Percentiles rank a stretch among this genome's conserved stretches.
These are phyloP conservation scores for Lachnellula cervina DNA, from an alignment of 2,329 filamentous ascomycete genomes.

Conservation along the genomic window DNA sequence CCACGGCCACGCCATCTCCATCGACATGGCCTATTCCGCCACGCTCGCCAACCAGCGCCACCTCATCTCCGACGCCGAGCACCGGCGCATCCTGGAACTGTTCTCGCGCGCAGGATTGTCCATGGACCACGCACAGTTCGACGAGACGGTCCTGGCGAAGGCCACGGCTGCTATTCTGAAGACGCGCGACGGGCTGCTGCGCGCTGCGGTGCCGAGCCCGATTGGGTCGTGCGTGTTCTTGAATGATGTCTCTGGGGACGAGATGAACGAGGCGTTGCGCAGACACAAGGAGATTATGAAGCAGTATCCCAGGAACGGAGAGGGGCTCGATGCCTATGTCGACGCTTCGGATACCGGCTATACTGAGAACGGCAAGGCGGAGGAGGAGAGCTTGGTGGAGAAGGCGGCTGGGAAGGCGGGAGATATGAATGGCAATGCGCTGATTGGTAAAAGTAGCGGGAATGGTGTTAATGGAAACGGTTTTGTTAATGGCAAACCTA, in stretches of 20 bases:
- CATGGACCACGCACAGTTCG: slow-evolving; percentile 66
- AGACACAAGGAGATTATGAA: slow-evolving; percentile 61
- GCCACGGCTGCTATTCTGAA: slow-evolving; percentile 65
- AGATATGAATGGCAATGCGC: slow-evolving; percentile 16
- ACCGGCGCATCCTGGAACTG: slow-evolving; percentile 57
- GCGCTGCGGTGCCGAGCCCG: slow-evolving; percentile 64
- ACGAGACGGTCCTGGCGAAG: slow-evolving; percentile 59
- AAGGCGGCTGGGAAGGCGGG: slow-evolving; percentile 24
- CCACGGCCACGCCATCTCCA: slow-evolving; percentile 69
- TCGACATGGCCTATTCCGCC: slow-evolving; percentile 72
- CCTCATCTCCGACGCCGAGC: slow-evolving; percentile 54
- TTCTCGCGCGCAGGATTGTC: slow-evolving; percentile 67
- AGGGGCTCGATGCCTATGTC: slow-evolving; percentile 64
- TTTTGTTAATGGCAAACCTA: slow-evolving; percentile 5
- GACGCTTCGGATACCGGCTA: slow-evolving; percentile 65
- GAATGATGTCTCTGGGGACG: slow-evolving; percentile 59
- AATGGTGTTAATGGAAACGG: background rate
- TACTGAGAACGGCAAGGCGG: slow-evolving; percentile 26
- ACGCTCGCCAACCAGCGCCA: slow-evolving; percentile 62
- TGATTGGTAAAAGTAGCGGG: slow-evolving; percentile 4
- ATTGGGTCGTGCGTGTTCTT: slow-evolving; percentile 63
- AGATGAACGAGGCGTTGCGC: slow-evolving; percentile 56
- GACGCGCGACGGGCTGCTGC: slow-evolving; percentile 63
- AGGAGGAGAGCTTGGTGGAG: slow-evolving; percentile 24
- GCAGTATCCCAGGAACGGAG: slow-evolving; percentile 57